These are phyloP conservation scores for Boletus edulis DNA, from an alignment of 768 basidiomycete species.

Conservation along the genomic window DNA sequence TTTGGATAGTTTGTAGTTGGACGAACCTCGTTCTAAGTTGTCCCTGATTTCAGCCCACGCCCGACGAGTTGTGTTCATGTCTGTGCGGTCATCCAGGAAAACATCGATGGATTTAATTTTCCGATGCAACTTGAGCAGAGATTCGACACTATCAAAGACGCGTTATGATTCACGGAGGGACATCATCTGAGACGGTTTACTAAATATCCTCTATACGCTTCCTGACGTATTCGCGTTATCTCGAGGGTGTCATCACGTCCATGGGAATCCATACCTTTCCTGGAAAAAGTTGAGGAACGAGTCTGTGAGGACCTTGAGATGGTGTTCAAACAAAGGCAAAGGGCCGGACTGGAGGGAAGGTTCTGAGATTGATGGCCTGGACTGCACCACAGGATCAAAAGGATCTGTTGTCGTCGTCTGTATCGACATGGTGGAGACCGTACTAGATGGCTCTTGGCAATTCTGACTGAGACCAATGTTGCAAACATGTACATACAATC, in stretches of 20 bases:
- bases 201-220: slow-evolving; percentile 84
- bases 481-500: slow-evolving; percentile 27
- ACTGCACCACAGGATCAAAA: slow-evolving; percentile 18
- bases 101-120: slow-evolving; percentile 69
- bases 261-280: slow-evolving; percentile 58
- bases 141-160: slow-evolving; percentile 56
- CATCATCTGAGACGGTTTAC: slow-evolving; percentile 41
- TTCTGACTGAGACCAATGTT: not conserved
- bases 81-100: slow-evolving; percentile 68
- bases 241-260: slow-evolving; percentile 14
- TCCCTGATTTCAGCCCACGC: slow-evolving; percentile 87
- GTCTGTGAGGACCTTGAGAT: slow-evolving; percentile 63
- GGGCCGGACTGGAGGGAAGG: slow-evolving; percentile 44
- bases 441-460: not conserved
- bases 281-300: slow-evolving; percentile 83
- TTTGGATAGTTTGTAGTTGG: not conserved
- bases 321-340: slow-evolving; percentile 66
- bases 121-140: slow-evolving; percentile 68
- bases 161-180: not conserved
- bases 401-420: slow-evolving; percentile 18
- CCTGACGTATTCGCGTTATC: slow-evolving; percentile 39
- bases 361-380: slow-evolving; percentile 30
- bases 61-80: slow-evolving; percentile 59
- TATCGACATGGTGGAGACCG: slow-evolving; percentile 17
- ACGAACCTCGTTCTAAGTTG: slow-evolving; percentile 75